These are phyloP conservation scores for Phoenix dactylifera DNA, from an alignment of 176 grass and related monocot species.

Conservation along the genomic window DNA sequence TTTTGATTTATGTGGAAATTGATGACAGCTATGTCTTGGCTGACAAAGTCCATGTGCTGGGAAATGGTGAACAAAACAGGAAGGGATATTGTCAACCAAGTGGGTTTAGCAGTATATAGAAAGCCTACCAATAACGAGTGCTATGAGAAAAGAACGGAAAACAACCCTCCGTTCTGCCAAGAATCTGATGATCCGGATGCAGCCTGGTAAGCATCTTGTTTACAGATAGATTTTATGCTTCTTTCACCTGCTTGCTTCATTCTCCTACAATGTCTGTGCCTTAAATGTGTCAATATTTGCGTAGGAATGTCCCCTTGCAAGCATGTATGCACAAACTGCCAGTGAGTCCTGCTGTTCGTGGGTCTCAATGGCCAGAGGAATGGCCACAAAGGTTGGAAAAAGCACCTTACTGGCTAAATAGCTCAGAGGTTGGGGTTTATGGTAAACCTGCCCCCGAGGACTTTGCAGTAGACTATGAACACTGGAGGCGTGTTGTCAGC, in stretches of 20 bases:
- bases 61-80: slow-evolving; percentile 64
- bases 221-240: too few species aligned
- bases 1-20: neutral
- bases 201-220: slow-evolving; percentile 43
- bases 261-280: neutral
- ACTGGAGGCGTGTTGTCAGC: slow-evolving; percentile 61
- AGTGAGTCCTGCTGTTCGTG: slow-evolving; percentile 21
- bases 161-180: slow-evolving; percentile 49
- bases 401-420: slow-evolving; percentile 64
- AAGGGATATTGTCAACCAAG: slow-evolving; percentile 53
- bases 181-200: slow-evolving; percentile 82
- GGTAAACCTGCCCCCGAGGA: slow-evolving; percentile 77
- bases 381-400: slow-evolving; percentile 60
- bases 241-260: too few species aligned
- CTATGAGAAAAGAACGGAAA: slow-evolving; percentile 41
- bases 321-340: slow-evolving; percentile 84
- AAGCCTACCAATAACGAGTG: slow-evolving; percentile 62
- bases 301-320: slow-evolving; percentile 73
- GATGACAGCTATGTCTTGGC: slow-evolving; percentile 47
- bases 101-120: slow-evolving; percentile 61
- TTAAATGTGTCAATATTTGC: neutral
- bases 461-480: slow-evolving; percentile 55
- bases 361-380: slow-evolving; percentile 51
- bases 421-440: slow-evolving; percentile 74
- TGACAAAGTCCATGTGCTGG: slow-evolving; percentile 90